A percentile compares a stretch with the other conserved stretches of the same genome.
These are phyloP conservation scores for Lophiotrema nucula DNA, from an alignment of 495 filamentous ascomycete species.

Conservation along the genomic window DNA sequence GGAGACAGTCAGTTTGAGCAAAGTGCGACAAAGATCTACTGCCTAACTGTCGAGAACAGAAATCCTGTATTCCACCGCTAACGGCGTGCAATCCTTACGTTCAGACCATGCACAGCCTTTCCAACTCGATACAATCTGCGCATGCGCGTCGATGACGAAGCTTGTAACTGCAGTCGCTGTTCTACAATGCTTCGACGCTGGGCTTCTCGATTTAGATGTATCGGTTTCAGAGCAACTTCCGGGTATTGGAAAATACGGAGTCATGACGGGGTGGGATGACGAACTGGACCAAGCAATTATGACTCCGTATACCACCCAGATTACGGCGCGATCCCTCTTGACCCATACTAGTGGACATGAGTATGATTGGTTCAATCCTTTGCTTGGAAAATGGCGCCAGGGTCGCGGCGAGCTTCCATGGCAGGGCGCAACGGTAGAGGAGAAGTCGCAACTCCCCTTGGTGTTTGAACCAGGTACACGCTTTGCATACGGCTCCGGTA, in stretches of 20 bases:
- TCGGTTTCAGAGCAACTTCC: slow-evolving; percentile 21
- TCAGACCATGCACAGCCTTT: background rate
- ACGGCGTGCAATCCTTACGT: background rate
- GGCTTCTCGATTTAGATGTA: slow-evolving; percentile 13
- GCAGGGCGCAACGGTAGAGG: slow-evolving; percentile 4
- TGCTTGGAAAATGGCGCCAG: slow-evolving; percentile 8
- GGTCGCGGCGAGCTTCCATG: slow-evolving; percentile 1
- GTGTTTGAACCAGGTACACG: background rate
- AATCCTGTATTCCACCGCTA: too few species aligned
- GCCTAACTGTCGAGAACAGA: too few species aligned
- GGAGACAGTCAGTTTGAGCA: too few species aligned
- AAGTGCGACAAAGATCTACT: too few species aligned
- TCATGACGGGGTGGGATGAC: slow-evolving; percentile 35
- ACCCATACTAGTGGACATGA: slow-evolving; percentile 9
- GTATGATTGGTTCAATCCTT: slow-evolving; percentile 15
- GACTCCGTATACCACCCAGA: background rate
- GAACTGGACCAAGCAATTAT: slow-evolving; percentile 12
- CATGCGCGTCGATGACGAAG: slow-evolving; percentile 21
- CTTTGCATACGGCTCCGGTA: background rate
- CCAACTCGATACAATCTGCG: background rate
- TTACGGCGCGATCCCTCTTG: slow-evolving; percentile 23
- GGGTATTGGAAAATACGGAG: slow-evolving; percentile 30
- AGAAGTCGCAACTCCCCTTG: background rate
- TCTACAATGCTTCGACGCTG: slow-evolving; percentile 18
- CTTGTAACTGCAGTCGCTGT: slow-evolving; percentile 18